Conservation (phyloP, 2,329 filamentous ascomycete species). For the Tolypocladium album region DNA sequence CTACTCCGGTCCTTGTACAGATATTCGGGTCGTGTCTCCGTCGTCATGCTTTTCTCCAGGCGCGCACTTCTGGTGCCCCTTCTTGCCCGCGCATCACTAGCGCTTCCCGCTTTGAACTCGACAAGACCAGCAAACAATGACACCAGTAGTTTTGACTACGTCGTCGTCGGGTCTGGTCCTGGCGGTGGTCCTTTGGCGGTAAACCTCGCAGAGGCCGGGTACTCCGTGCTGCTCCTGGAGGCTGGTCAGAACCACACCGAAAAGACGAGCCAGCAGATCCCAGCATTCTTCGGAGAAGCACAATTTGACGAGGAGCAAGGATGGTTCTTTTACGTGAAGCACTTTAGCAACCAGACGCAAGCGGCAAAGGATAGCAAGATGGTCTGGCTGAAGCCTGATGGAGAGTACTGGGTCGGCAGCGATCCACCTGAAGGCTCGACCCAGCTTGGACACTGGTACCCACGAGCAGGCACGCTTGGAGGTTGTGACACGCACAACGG, state of each 20-base stretch:
- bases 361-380: constrained; percentile 41
- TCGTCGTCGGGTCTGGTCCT: constrained; percentile 47
- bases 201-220: constrained; percentile 43
- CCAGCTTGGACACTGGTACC: constrained; percentile 31
- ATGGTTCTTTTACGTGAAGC: constrained; percentile 54
- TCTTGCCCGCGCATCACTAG: background rate
- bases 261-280: constrained; percentile 14
- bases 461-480: constrained; percentile 31
- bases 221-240: constrained; percentile 47
- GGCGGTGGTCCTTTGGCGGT: constrained; percentile 45
- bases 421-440: constrained; percentile 24
- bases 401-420: constrained; percentile 19
- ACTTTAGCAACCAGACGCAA: constrained; percentile 37
- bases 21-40: background rate
- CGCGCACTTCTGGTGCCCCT: background rate
- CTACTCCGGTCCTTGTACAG: background rate
- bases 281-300: constrained; percentile 14
- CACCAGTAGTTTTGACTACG: constrained; percentile 37
- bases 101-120: background rate
- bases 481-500: constrained; percentile 27
- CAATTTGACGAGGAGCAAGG: constrained; percentile 10
- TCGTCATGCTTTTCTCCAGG: background rate
- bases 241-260: constrained; percentile 44
- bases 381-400: constrained; percentile 23
- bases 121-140: background rate